Evolutionary conservation across 306 rosid genomes (phyloP).

Genomic region (Cicer arietinum): DNA sequence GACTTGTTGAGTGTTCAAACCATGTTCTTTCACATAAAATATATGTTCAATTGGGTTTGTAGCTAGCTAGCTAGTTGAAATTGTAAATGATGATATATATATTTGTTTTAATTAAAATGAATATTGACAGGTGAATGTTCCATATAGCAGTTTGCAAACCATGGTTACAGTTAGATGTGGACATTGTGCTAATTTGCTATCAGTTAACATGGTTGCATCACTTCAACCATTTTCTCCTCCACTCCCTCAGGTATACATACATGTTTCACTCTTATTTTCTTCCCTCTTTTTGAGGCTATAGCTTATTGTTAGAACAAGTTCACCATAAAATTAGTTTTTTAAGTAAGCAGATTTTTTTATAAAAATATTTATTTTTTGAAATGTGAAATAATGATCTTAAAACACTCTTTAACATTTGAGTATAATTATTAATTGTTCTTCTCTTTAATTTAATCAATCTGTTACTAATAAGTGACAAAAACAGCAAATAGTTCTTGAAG

Average conservation of each 20-base stretch:
- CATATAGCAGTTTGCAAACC: constrained; percentile 68
- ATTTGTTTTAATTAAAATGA: constrained; percentile 1
- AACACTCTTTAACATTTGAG: too few relatives aligned
- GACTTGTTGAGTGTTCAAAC: background rate
- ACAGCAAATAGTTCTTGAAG: constrained; percentile 65
- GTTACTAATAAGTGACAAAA: constrained; percentile 55
- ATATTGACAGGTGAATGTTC: constrained; percentile 88
- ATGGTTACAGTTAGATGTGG: constrained; percentile 96
- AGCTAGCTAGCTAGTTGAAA: background rate
- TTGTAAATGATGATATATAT: background rate
- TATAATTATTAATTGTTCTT: background rate
- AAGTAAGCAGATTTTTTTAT: too few relatives aligned
- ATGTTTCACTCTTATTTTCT: background rate
- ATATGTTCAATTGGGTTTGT: background rate
- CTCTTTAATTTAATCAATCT: background rate
- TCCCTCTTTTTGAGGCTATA: constrained; percentile 33
- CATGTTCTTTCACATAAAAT: background rate
- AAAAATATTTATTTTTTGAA: too few relatives aligned
- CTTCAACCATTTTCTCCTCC: constrained; percentile 67
- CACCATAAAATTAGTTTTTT: too few relatives aligned
- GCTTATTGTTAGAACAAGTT: background rate
- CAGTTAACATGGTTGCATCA: constrained; percentile 78
- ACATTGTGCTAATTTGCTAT: constrained; percentile 86
- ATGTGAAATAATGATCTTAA: too few relatives aligned
- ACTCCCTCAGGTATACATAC: constrained; percentile 54